Evolutionary conservation across 345 rosid genomes (phyloP).

Genomic region (Crucihimalaya himalaica): DNA sequence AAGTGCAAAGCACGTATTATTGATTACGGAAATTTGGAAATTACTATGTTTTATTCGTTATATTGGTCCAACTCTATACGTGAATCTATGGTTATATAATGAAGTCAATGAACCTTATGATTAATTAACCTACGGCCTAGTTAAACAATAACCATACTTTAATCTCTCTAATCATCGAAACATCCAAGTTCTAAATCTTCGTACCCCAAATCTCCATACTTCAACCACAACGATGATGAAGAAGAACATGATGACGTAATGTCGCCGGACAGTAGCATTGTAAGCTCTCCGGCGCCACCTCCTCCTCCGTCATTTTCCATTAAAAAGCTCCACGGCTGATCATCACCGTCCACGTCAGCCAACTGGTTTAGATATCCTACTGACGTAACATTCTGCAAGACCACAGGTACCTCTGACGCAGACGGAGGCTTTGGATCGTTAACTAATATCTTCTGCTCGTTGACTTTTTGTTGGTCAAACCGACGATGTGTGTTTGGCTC

Average conservation of each 20-base stretch:
- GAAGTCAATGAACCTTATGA: conserved; percentile 19
- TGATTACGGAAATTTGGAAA: neutral
- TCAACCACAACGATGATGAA: conserved; percentile 51
- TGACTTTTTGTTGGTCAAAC: conserved; percentile 27
- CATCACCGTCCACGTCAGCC: conserved; percentile 37
- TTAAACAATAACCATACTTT: neutral
- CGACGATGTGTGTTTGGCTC: conserved; percentile 64
- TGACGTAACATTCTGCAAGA: neutral
- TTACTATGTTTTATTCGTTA: neutral
- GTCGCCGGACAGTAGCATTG: conserved; percentile 44
- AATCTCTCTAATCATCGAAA: conserved; percentile 43
- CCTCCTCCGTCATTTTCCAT: conserved; percentile 28
- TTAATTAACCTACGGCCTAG: neutral
- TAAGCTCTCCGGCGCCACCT: conserved; percentile 39
- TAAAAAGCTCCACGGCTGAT: conserved; percentile 51
- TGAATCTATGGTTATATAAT: neutral
- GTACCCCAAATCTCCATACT: conserved; percentile 44
- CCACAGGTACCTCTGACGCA: conserved; percentile 1
- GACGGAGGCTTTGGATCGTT: neutral
- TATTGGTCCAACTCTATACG: conserved; percentile 2
- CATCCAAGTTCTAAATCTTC: conserved; percentile 48
- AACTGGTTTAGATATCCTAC: conserved; percentile 8
- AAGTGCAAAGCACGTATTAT: conserved; percentile 1
- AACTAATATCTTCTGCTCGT: conserved; percentile 10
- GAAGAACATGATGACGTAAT: conserved; percentile 31